Conservation (phyloP, 2,329 filamentous ascomycete species). For the Penicillium sp. region DNA sequence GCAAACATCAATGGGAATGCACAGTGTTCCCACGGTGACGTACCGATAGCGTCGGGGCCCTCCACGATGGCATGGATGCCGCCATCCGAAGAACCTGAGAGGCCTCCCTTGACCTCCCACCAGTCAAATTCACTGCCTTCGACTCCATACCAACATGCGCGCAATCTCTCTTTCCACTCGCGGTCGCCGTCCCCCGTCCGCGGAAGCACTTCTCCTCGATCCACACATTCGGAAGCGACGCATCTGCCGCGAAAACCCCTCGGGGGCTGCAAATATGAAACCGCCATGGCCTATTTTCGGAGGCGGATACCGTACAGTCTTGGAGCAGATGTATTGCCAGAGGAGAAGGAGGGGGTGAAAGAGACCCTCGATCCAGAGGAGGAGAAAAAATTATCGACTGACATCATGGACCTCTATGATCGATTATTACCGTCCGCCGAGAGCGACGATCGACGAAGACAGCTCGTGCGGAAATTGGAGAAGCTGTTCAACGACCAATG, state of each 20-base stretch:
- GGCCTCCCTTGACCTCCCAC: slow-evolving; percentile 57
- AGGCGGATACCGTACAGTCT: slow-evolving; percentile 90
- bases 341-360: slow-evolving; percentile 69
- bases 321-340: slow-evolving; percentile 76
- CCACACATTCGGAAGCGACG: slow-evolving; percentile 86
- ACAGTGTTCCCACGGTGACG: slow-evolving; percentile 42
- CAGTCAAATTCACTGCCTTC: slow-evolving; percentile 91
- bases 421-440: slow-evolving; percentile 78
- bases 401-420: slow-evolving; percentile 84
- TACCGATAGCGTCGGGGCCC: slow-evolving; percentile 43
- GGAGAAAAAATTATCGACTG: slow-evolving; percentile 72
- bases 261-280: slow-evolving; percentile 83
- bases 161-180: slow-evolving; percentile 78
- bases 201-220: slow-evolving; percentile 81
- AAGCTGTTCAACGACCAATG: slow-evolving; percentile 85
- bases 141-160: slow-evolving; percentile 85
- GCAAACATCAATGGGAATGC: slow-evolving; percentile 47
- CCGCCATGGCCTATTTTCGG: slow-evolving; percentile 75
- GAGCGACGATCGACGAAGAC: slow-evolving; percentile 73
- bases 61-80: slow-evolving; percentile 46
- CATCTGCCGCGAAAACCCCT: slow-evolving; percentile 68
- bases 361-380: slow-evolving; percentile 70
- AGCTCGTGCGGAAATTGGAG: slow-evolving; percentile 84
- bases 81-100: slow-evolving; percentile 38
- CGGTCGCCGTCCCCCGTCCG: slow-evolving; percentile 77